Conservation (phyloP, 306 rosid species). For the Malus sieversii region DNA sequence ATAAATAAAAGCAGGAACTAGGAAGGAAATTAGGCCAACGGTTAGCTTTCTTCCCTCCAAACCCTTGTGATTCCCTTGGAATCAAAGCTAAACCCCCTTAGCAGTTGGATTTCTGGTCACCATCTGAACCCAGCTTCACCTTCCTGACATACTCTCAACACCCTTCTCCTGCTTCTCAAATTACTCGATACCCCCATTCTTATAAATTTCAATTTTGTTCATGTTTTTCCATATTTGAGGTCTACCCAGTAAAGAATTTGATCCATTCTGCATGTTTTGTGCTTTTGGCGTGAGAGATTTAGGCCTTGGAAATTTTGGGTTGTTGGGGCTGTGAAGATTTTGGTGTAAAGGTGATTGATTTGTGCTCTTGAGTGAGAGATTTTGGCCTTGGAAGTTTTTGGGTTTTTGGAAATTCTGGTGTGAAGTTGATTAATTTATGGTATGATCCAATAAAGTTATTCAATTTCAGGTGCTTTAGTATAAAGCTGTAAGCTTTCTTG, state of each 20-base stretch:
- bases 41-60: constrained; percentile 69
- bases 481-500: background rate
- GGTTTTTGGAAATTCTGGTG: background rate
- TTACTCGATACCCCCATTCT: constrained; percentile 14
- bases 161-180: constrained; percentile 26
- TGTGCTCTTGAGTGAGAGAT: background rate
- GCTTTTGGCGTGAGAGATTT: constrained; percentile 5
- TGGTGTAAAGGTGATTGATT: constrained; percentile 1
- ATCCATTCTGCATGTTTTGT: background rate
- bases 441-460: background rate
- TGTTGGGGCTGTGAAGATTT: constrained; percentile 7
- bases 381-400: background rate
- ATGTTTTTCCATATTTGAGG: background rate
- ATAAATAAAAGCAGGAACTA: constrained; percentile 25
- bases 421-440: background rate
- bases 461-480: background rate
- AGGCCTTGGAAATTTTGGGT: background rate
- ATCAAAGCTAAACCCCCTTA: constrained; percentile 52
- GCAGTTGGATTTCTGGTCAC: constrained; percentile 70
- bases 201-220: constrained; percentile 31
- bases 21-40: constrained; percentile 75
- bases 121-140: constrained; percentile 80
- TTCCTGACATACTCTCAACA: constrained; percentile 47
- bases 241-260: constrained; percentile 5
- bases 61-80: constrained; percentile 59